phyloP scores from a whole-genome alignment of 805 yeast species.

The Metschnikowia kofuensis region DNA sequence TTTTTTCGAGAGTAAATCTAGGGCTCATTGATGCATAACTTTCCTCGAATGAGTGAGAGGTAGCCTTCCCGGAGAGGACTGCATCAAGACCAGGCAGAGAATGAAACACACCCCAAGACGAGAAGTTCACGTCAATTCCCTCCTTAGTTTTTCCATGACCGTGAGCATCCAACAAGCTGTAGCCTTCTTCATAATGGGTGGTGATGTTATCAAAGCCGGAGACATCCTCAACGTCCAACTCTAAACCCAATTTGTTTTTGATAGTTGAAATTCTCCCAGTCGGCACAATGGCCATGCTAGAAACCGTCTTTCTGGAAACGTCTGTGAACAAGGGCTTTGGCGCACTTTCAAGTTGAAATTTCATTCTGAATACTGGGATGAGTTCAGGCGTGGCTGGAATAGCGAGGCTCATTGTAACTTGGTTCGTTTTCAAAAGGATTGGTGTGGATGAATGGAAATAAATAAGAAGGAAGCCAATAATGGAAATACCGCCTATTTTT shows the following conservation, averaged over 20 bases:
- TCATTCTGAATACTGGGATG: constrained; percentile 28
- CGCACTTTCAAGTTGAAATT: constrained; percentile 21
- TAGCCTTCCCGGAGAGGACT: constrained; percentile 32
- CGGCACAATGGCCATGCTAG: constrained; percentile 20
- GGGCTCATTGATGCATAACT: constrained; percentile 51
- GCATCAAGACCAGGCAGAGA: constrained; percentile 32
- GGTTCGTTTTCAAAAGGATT: too few relatives aligned
- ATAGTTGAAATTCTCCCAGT: constrained; percentile 30
- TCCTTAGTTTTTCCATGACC: constrained; percentile 43
- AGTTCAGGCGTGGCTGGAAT: constrained; percentile 24
- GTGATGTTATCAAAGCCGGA: constrained; percentile 50
- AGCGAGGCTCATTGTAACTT: not conserved
- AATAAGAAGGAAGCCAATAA: not conserved
- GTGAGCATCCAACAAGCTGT: constrained; percentile 44
- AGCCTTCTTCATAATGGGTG: constrained; percentile 22
- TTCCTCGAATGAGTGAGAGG: constrained; percentile 37
- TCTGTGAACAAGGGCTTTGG: constrained; percentile 19
- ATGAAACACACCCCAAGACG: constrained; percentile 48
- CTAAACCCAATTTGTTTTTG: constrained; percentile 27
- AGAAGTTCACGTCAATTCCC: constrained; percentile 41
- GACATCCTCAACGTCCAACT: constrained; percentile 25
- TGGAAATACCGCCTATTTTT: not conserved
- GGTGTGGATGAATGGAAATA: too few relatives aligned
- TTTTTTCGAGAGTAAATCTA: constrained; percentile 38
- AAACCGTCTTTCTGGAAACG: constrained; percentile 16